Conservation (phyloP, 805 yeast genomes). For the Grigorovia transvaalensis region DNA sequence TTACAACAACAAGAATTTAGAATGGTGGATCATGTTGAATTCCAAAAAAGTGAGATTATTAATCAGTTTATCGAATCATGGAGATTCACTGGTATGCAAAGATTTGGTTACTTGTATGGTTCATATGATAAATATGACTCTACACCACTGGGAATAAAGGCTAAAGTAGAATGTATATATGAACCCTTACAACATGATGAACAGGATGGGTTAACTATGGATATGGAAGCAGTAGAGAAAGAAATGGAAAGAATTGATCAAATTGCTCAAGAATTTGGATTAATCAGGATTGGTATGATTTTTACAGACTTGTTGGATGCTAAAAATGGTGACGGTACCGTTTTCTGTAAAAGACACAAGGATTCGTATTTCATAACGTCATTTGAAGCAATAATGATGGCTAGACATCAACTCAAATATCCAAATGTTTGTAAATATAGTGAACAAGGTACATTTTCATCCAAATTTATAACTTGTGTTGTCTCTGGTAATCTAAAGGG, state of each 20-base stretch:
- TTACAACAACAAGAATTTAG: constrained; percentile 81
- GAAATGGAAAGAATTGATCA: constrained; percentile 42
- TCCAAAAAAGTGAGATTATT: constrained; percentile 60
- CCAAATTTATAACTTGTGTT: constrained; percentile 89
- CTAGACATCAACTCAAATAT: constrained; percentile 56
- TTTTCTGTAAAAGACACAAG: constrained; percentile 84
- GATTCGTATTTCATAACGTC: constrained; percentile 84
- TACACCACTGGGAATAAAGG: constrained; percentile 82
- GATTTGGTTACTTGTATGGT: constrained; percentile 81
- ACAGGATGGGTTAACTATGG: constrained; percentile 72
- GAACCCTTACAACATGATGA: constrained; percentile 88
- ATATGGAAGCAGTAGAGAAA: constrained; percentile 28
- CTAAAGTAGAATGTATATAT: constrained; percentile 84
- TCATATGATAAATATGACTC: constrained; percentile 64
- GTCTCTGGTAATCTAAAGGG: constrained; percentile 81
- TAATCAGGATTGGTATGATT: constrained; percentile 67
- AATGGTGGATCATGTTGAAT: constrained; percentile 97
- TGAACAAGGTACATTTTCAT: constrained; percentile 56
- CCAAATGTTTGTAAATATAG: constrained; percentile 59
- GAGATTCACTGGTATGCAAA: constrained; percentile 81
- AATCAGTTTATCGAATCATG: constrained; percentile 83
- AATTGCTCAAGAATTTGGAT: constrained; percentile 49
- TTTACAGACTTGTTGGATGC: constrained; percentile 87
- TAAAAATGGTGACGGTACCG: constrained; percentile 80
- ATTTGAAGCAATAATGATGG: constrained; percentile 78